phyloP scores from a whole-genome alignment of 1,284 basidiomycete genomes.

The Cutaneotrichosporon sp. region DNA sequence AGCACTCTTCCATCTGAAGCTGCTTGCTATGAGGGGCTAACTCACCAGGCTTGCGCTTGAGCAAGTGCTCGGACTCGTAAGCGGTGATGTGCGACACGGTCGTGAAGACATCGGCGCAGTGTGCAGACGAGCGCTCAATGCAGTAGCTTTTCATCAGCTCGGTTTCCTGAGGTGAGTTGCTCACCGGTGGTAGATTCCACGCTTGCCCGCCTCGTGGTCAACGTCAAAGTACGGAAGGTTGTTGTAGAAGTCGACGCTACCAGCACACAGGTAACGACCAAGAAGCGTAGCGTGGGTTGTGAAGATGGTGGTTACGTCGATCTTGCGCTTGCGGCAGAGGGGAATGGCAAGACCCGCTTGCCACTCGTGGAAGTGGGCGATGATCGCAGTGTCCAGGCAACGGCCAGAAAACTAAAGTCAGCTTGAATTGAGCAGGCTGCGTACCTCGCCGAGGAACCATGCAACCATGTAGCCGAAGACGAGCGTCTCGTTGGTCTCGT shows the following conservation, averaged over 20 bases:
- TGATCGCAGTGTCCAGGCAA: conserved; percentile 74
- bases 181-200: conserved; percentile 72
- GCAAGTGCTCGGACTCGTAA: conserved; percentile 89
- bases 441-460: conserved; percentile 97
- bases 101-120: conserved; percentile 96
- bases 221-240: conserved; percentile 99
- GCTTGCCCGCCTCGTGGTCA: conserved; percentile 96
- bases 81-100: conserved; percentile 98
- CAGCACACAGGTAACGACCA: conserved; percentile 95
- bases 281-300: conserved; percentile 98
- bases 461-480: conserved; percentile 97
- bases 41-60: conserved; percentile 75
- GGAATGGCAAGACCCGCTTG: conserved; percentile 96
- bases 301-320: conserved; percentile 96
- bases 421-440: conserved; percentile 25
- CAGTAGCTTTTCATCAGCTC: conserved; percentile 74
- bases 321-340: conserved; percentile 89
- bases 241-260: conserved; percentile 98
- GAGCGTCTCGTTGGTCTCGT: conserved; percentile 98
- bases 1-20: not conserved
- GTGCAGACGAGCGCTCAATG: conserved; percentile 88
- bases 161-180: conserved; percentile 5
- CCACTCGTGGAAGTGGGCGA: conserved; percentile 99
- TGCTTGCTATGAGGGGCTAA: conserved; percentile 33
- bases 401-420: conserved; percentile 65